Evolutionary conservation across 495 filamentous ascomycete genomes (phyloP).

Genomic region (Penicillium verhagenii): DNA sequence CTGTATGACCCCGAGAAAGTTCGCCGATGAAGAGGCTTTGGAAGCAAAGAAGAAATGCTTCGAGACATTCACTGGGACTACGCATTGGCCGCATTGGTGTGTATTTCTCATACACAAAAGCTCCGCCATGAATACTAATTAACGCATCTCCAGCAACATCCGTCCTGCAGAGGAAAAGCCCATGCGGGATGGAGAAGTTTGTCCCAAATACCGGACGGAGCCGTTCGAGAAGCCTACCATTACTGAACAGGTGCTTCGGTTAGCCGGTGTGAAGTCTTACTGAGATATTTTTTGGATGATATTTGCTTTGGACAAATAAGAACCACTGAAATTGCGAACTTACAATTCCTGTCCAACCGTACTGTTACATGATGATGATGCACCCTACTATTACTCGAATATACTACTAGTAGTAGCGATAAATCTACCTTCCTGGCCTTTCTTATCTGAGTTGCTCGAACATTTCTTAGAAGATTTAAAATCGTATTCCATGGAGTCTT

Average conservation of each 20-base stretch:
- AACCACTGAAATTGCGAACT: no score
- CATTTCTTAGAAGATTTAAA: no score
- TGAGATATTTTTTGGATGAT: no score
- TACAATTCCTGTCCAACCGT: no score
- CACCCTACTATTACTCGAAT: no score
- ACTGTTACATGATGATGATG: no score
- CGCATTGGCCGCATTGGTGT: conserved; percentile 35
- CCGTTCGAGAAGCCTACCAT: conserved; percentile 30
- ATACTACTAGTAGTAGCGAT: no score
- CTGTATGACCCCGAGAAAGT: conserved; percentile 29
- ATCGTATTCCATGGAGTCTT: no score
- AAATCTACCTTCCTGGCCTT: no score
- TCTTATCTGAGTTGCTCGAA: no score
- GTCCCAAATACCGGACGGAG: conserved; percentile 24
- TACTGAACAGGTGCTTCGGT: conserved; percentile 21
- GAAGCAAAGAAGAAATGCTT: conserved; percentile 29
- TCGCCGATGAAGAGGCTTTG: conserved; percentile 22
- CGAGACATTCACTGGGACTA: conserved; percentile 29
- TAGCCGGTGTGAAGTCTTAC: conserved; percentile 31
- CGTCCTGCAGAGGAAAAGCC: conserved; percentile 32
- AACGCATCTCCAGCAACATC: conserved; percentile 23
- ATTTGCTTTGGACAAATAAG: no score
- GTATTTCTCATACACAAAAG: background rate
- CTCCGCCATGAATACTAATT: no score
- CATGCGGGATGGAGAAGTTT: conserved; percentile 31